Conservation (phyloP, 257 asterid genomes). For the Solanum sejunctum region DNA sequence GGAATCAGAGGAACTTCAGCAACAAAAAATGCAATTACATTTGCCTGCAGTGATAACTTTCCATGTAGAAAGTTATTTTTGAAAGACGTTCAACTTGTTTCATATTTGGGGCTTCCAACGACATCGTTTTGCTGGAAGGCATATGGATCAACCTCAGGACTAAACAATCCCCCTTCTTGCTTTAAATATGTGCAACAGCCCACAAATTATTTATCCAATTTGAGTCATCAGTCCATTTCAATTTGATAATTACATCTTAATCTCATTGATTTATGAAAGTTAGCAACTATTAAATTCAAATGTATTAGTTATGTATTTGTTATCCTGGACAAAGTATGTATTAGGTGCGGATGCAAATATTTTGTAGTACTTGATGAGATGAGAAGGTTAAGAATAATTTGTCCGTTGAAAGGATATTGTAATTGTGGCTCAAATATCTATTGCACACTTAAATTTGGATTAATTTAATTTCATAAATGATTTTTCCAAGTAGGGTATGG, state of each 20-base stretch:
- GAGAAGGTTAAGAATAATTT: not conserved
- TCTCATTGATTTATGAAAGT: not conserved
- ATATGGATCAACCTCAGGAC: conserved; percentile 42
- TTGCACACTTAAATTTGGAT: not conserved
- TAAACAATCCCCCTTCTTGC: conserved; percentile 47
- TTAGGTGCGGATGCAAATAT: not conserved
- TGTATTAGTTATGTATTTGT: not conserved
- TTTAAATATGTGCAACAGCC: conserved; percentile 19
- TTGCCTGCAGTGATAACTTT: conserved; percentile 59
- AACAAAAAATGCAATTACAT: conserved; percentile 39
- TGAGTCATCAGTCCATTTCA: not conserved
- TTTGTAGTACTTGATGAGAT: not conserved
- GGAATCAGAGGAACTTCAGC: conserved; percentile 67
- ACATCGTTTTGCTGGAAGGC: conserved; percentile 76
- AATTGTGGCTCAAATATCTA: not conserved
- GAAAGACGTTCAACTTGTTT: conserved; percentile 36
- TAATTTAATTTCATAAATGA: not conserved
- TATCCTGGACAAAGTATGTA: not conserved
- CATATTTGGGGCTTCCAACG: conserved; percentile 19
- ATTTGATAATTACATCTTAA: not conserved
- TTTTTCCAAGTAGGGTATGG: not conserved
- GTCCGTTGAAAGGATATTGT: not conserved
- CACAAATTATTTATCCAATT: not conserved
- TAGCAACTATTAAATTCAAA: not conserved
- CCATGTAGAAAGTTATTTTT: conserved; percentile 49